These are phyloP conservation scores for Backusella tuberculispora DNA, from an alignment of 192 early-diverging fungal species.

Conservation along the genomic window DNA sequence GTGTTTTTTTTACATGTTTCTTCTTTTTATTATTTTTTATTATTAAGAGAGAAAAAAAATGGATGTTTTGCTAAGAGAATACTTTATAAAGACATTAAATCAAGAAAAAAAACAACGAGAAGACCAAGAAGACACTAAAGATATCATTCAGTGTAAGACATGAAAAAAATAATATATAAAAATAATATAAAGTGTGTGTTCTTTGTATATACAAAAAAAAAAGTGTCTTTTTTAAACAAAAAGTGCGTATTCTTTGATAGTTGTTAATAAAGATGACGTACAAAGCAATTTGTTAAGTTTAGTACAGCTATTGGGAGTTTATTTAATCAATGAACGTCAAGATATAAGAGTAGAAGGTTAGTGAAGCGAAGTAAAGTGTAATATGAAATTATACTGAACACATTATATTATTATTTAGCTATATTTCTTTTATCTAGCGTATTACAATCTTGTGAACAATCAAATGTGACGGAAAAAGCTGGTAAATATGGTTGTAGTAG, in stretches of 20 bases:
- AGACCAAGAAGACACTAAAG: neutral
- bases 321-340: slow-evolving; percentile 78
- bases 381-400: neutral
- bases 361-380: neutral
- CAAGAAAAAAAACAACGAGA: neutral
- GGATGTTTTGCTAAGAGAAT: neutral
- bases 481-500: slow-evolving; percentile 34
- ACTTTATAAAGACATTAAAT: neutral
- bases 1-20: neutral
- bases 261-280: slow-evolving; percentile 38
- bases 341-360: slow-evolving; percentile 79
- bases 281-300: slow-evolving; percentile 69
- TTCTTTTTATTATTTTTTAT: neutral
- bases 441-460: slow-evolving; percentile 35
- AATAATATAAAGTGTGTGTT: neutral
- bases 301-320: slow-evolving; percentile 75
- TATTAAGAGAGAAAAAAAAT: neutral
- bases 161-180: neutral
- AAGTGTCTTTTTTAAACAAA: no score
- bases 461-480: slow-evolving; percentile 51
- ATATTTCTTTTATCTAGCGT: neutral
- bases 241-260: neutral
- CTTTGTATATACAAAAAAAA: neutral
- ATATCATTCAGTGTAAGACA: neutral
- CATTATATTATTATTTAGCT: neutral